Base-by-base conservation (phyloP, 257 asterid genomes). In the Handroanthus guayacan region DNA sequence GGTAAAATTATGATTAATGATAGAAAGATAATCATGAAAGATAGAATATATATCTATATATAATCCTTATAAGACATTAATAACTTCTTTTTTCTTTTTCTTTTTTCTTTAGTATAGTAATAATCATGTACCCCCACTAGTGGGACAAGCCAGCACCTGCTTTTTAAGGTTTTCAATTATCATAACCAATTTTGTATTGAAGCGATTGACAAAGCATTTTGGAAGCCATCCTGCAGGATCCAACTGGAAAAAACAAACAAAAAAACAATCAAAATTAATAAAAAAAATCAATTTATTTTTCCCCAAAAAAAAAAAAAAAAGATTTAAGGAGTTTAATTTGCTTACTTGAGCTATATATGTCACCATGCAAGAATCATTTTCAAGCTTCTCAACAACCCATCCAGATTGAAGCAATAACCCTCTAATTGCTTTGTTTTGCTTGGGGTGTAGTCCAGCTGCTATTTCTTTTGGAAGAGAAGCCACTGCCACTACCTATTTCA, bases 151-250 rank as follows among this genome's bases (percentile, higher is more conserved):
- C 60, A 88, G 76, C 75, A 90, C 94, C 87, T 91, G 98, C 69
- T 85, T 88, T 85, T 87, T 91, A 80, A 93, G 96, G 86, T 91
- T 91, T 69, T 91, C 97, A 84, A 93, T 91, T 45, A 93, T 93
- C 98, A 93, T 93, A 65, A 93, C 97, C 82, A 93, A 71, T 72
- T 89, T 93, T 64, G 96, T 91, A 66, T 88, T 93, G 78, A 93
- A 84, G 37, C 97, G 91, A 81, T 93, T 93, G 81, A 89, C 98
- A 82, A 93, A 87, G 89, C 89, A 91, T 82, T 89, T 93, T 47
- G 97, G 98, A 80, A 93, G 71, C 97, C 97, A 93, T 78, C 98
- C 96, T 73, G 97, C 97, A 34, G 98, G 98, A 84, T 93, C 98
- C 91, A 91, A 79, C 98, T 93, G 92, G 25, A 65, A 74, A 31